A percentile compares a stretch with the other conserved stretches of the same genome.
These are phyloP conservation scores for Chlamydomonas sphaeroides DNA, from an alignment of 139 green algal species.

Conservation along the genomic window DNA sequence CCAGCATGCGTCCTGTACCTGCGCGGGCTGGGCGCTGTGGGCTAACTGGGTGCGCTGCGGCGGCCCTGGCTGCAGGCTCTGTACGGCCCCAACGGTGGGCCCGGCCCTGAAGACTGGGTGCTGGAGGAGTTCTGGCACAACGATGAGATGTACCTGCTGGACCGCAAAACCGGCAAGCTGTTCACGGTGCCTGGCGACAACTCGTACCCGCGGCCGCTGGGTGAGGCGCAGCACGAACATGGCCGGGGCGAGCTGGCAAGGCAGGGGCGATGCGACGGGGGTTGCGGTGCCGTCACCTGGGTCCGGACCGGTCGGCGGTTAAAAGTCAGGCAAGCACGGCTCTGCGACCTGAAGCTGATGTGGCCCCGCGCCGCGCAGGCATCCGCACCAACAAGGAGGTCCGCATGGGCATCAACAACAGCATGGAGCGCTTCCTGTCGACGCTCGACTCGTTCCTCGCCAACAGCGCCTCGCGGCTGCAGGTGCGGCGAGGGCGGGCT, in stretches of 20 bases:
- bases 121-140: conserved; percentile 59
- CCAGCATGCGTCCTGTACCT: background rate
- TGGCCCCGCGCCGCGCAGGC: conserved; percentile 15
- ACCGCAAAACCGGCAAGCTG: conserved; percentile 55
- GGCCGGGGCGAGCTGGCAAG: background rate
- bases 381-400: conserved; percentile 46
- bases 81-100: background rate
- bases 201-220: conserved; percentile 53
- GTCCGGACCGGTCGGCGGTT: too few relatives aligned
- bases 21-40: too few relatives aligned
- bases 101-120: conserved; percentile 53
- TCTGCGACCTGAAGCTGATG: too few relatives aligned
- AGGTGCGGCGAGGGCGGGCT: conserved; percentile 2
- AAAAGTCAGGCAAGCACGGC: too few relatives aligned
- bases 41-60: too few relatives aligned
- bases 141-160: conserved; percentile 58
- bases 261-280: too few relatives aligned
- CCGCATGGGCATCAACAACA: conserved; percentile 44
- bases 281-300: too few relatives aligned
- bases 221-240: conserved; percentile 7
- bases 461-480: conserved; percentile 23
- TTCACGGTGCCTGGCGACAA: conserved; percentile 54
- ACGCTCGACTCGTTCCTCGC: conserved; percentile 54
- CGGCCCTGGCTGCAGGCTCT: background rate
- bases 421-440: conserved; percentile 58